Evolutionary conservation across 805 yeast genomes (phyloP), one percentile per base, ranked within the genome.

Genomic region (Yamadazyma akitaensis): DNA sequence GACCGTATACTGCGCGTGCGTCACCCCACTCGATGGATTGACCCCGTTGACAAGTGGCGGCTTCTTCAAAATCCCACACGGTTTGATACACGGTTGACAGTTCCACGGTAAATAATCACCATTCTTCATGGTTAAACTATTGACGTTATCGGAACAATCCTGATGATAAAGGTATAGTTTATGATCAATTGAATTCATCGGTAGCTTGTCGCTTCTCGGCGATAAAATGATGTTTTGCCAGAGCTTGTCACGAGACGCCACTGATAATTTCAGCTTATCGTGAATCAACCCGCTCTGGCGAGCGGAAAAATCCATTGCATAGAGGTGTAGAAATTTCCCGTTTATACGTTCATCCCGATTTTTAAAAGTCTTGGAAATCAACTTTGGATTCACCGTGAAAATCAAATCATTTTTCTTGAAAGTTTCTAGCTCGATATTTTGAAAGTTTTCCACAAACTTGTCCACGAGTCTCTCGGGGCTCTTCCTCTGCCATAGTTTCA

Each of bases 181-280:
- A 37, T 51, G 46, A 48, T 63, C 60, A 11, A 68, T 55, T 18
- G 45, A 33, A 12, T 34, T 21, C 7, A 38, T 19, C 1, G 70
- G 71, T 9, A 57, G 49, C 1, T 54, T 49, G 51, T 80, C 86
- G 1, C 51, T 47, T 37, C 84, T 64, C 19, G 85, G 83, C 3
- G 76, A 73, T 28, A 81, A 57, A 5, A 81, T 68, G 13, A 81
- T 81, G 42, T 67, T 70, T 32, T 69, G 66, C 83, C 83, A 80
- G 39, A 80, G 59, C 55, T 77, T 74, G 38, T 78, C 79, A 44
- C 79, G 63, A 3, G 79, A 68, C 14, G 68, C 46, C 8, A 67
- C 57, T 1, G 77, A 76, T 18, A 79, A 53, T 2, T 47, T 44
- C 38, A 43, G 42, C 6, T 49, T 26, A 38, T 52, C 59, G 5